Base-by-base conservation (phyloP, 345 rosid species). In the Brassica cretica region DNA sequence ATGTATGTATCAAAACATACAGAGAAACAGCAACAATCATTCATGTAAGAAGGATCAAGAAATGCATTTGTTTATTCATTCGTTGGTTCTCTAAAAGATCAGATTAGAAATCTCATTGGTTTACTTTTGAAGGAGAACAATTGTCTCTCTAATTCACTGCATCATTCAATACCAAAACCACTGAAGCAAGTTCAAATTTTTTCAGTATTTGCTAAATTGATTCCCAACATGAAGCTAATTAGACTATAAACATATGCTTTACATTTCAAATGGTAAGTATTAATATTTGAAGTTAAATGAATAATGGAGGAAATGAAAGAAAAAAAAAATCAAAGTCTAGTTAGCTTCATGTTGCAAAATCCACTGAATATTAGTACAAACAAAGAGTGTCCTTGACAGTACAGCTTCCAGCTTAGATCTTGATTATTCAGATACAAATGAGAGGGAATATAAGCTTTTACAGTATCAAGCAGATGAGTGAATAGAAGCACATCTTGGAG, bases 401-500 rank as follows among this genome's bases (percentile, higher is more conserved):
- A 53, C 60, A 53, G 60, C 8, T 53, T 53, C 60, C 3, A 3
- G 21, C 10, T 53, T 53, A 53, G 24, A 53, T 53, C 3, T 6
- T 6, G 24, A 53, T 53, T 53, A 53, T 53, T 53, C 24, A 53
- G 16, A 58, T 41, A 71, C 25, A 27, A 56, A 11, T 29, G 18
- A 76, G 37, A 6, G 3, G 0, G 7, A 49, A 60, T 60, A 8
- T 10, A 44, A 65, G 63, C 37, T 35, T 39, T 66, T 51, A 78
- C 35, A 71, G 39, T 35, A 63, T 74, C 70, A 68, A 27, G 10
- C 30, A 74, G 79, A 63, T 8, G 79, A 80, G 55, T 15, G 18
- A 69, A 74, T 27, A 74, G 72, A 33, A 11, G 21, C 30, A 74
- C 21, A 75, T 59, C 79, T 80, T 12, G 79, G 68, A 5, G 68